Base-by-base conservation (phyloP, 495 filamentous ascomycete species). In the Tuber calosporum region DNA sequence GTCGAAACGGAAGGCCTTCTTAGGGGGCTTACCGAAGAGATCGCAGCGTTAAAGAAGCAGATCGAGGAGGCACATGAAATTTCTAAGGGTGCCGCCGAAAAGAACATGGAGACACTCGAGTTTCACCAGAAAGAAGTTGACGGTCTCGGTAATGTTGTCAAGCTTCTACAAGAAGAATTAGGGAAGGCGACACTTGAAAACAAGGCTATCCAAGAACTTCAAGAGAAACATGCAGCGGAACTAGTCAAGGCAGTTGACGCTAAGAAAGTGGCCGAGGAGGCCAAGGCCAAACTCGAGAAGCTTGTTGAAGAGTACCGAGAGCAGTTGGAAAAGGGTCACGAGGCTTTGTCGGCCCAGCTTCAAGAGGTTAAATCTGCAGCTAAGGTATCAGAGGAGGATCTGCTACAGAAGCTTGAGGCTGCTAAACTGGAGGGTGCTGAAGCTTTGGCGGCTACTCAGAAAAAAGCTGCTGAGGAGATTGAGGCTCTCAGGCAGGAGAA, bases 101-200 rank as follows among this genome's bases (percentile, higher is more conserved):
- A 86, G 36, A 85, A 86, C 53, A 82, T 82, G 3, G 41, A 80
- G 66, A 80, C 82, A 38, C 78, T 82, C 42, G 81, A 82, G 1
- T 73, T 42, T 58, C 79, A 76, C 20, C 39, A 68, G 36, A 68
- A 45, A 30, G 72, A 83, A 43, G 75, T 87, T 40, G 83, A 86
- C 4, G 84, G 84, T 9, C 82, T 83, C 8, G 82, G 83, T 45
- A 82, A 84, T 37, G 84, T 85, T 4, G 80, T 87, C 45, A 83
- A 84, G 26, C 83, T 83, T 45, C 81, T 87, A 40, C 82, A 85
- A 30, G 78, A 74, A 5, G 85, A 87, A 70, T 81, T 85, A 58
- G 79, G 84, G 42, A 84, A 83, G 67, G 70, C 86, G 38, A 81
- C 82, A 22, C 79, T 76, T 37, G 77, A 83, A 43, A 86, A 85